Evolutionary conservation across 164 flowering plant genomes (phyloP).

Genomic region (Nelumbo lutea): DNA sequence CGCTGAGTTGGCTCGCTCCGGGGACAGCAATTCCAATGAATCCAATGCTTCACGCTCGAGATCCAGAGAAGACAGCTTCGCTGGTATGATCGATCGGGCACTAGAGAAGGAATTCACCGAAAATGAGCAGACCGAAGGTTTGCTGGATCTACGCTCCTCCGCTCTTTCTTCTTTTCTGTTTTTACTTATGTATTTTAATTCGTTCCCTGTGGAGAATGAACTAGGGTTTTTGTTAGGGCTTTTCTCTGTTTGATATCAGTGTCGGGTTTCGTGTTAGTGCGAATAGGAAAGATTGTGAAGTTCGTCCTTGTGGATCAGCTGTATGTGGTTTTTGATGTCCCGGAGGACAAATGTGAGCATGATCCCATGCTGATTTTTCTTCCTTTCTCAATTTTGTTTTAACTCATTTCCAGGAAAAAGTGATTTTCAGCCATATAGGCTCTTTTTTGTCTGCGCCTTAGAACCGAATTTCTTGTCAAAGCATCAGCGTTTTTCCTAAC

Average conservation of each 20-base stretch:
- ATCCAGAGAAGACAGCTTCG: slow-evolving; percentile 3
- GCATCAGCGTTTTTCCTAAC: too few relatives aligned
- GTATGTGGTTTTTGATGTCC: neutral
- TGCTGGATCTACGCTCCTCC: neutral
- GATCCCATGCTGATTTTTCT: too few relatives aligned
- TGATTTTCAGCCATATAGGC: too few relatives aligned
- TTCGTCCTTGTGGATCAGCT: neutral
- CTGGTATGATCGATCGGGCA: slow-evolving; percentile 3
- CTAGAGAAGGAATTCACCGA: slow-evolving; percentile 4
- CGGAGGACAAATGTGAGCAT: too few relatives aligned
- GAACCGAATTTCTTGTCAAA: too few relatives aligned
- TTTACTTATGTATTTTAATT: neutral
- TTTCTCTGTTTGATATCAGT: neutral
- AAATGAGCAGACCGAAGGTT: slow-evolving; percentile 1
- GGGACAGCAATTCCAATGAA: neutral
- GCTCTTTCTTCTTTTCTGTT: neutral
- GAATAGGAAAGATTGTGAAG: neutral
- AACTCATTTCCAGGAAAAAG: too few relatives aligned
- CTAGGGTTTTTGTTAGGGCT: neutral
- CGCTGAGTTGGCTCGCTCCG: neutral
- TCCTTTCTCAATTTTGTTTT: too few relatives aligned
- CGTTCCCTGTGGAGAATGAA: neutral
- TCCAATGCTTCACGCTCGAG: neutral
- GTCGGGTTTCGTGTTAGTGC: neutral
- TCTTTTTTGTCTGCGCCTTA: too few relatives aligned